Conservation (phyloP, 371 early-diverging fungal genomes). For the Mucor plumbeus region DNA sequence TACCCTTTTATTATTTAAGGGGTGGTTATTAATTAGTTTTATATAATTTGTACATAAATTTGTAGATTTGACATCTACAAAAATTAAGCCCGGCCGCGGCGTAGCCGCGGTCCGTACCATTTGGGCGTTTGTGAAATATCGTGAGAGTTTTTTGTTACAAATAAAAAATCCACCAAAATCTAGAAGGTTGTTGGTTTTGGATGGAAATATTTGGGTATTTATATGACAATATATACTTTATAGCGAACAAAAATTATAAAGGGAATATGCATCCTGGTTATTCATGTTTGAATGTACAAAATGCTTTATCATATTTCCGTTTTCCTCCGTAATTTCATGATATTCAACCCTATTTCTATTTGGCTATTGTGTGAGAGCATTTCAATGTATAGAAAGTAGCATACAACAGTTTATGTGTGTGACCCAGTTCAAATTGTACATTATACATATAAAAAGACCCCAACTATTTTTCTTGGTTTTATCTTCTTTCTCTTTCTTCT, state of each 20-base stretch:
- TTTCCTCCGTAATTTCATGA: not conserved
- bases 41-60: too few species aligned
- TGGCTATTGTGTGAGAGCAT: not conserved
- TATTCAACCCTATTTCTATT: not conserved
- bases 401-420: not conserved
- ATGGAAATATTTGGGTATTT: not conserved
- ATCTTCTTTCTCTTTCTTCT: not conserved
- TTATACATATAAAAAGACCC: not conserved
- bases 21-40: too few species aligned
- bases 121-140: not conserved
- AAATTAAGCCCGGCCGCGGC: too few species aligned
- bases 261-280: too few species aligned
- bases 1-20: too few species aligned
- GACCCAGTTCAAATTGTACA: not conserved
- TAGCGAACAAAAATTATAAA: too few species aligned
- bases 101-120: too few species aligned
- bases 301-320: not conserved
- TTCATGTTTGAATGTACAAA: too few species aligned
- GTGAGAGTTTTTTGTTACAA: slow-evolving; percentile 9
- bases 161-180: slow-evolving; percentile 1
- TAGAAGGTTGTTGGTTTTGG: not conserved
- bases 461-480: not conserved
- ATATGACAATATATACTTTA: not conserved
- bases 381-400: not conserved
- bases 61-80: too few species aligned